Conservation (phyloP, 768 basidiomycete species). For the Termitomyces sp. region DNA sequence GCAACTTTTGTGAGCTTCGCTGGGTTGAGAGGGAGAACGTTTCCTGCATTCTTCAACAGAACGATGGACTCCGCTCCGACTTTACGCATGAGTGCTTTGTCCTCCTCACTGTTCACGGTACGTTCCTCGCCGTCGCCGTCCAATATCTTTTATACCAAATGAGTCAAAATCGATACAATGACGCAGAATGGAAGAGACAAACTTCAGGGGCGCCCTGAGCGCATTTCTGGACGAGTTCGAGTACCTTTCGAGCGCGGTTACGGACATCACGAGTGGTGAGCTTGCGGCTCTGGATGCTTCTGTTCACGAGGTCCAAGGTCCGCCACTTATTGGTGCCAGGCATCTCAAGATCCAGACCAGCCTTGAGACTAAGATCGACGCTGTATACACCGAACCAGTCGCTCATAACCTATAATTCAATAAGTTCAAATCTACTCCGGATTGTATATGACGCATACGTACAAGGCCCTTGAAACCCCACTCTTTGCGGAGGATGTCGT, state of each 20-base stretch:
- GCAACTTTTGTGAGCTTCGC: slow-evolving; percentile 60
- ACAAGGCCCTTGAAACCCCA: slow-evolving; percentile 71
- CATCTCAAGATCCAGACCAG: slow-evolving; percentile 82
- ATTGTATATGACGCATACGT: slow-evolving; percentile 7
- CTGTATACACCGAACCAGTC: slow-evolving; percentile 83
- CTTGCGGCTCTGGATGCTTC: slow-evolving; percentile 59
- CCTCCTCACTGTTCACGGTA: slow-evolving; percentile 57
- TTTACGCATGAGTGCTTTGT: slow-evolving; percentile 58
- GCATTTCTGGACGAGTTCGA: slow-evolving; percentile 68
- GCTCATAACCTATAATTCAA: slow-evolving; percentile 54
- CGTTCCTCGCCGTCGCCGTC: slow-evolving; percentile 69
- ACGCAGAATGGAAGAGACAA: background rate
- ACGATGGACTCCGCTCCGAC: slow-evolving; percentile 73
- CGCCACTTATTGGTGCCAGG: slow-evolving; percentile 77
- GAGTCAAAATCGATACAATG: background rate
- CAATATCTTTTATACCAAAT: slow-evolving; percentile 40
- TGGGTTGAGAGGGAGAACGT: slow-evolving; percentile 50
- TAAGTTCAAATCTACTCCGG: background rate
- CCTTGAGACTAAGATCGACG: slow-evolving; percentile 59
- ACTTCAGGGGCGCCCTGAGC: slow-evolving; percentile 67
- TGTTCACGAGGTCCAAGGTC: slow-evolving; percentile 60
- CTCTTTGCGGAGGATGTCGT: slow-evolving; percentile 59
- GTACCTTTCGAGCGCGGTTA: slow-evolving; percentile 59
- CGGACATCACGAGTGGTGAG: slow-evolving; percentile 62
- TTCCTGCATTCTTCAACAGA: slow-evolving; percentile 64